Evolutionary conservation across 1,139 yeast genomes (phyloP).

Genomic region (Candida sojae): DNA sequence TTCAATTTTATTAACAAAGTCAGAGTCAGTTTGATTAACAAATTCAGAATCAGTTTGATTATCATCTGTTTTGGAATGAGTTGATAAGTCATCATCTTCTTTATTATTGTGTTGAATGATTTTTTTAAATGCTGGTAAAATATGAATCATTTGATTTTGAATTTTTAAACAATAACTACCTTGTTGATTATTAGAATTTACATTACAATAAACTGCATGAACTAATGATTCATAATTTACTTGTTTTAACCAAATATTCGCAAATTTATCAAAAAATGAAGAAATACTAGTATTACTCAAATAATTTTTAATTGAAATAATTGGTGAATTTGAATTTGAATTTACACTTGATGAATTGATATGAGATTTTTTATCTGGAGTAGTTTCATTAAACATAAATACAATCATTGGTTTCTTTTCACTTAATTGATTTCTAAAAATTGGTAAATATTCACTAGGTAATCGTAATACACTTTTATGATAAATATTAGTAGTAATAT

Average conservation of each 20-base stretch:
- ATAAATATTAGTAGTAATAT: conserved; percentile 14
- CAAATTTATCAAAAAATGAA: conserved; percentile 42
- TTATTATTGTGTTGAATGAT: background rate
- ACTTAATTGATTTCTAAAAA: conserved; percentile 21
- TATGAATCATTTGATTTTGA: conserved; percentile 23
- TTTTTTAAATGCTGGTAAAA: conserved; percentile 33
- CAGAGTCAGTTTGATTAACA: too few relatives aligned
- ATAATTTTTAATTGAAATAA: conserved; percentile 26
- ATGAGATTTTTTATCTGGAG: background rate
- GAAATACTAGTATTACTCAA: conserved; percentile 23
- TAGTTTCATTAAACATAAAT: conserved; percentile 29
- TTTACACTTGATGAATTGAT: background rate
- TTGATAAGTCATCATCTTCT: too few relatives aligned
- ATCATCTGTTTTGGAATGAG: too few relatives aligned
- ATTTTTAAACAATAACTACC: conserved; percentile 43
- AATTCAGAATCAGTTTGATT: too few relatives aligned
- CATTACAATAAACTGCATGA: conserved; percentile 42
- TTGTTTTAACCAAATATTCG: conserved; percentile 38
- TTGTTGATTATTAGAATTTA: conserved; percentile 16
- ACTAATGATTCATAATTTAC: conserved; percentile 33
- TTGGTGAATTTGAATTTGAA: conserved; percentile 9
- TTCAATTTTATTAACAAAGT: too few relatives aligned
- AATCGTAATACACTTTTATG: conserved; percentile 20
- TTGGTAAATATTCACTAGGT: conserved; percentile 22
- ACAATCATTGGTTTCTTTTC: conserved; percentile 32